phyloP scores from a whole-genome alignment of 2,329 filamentous ascomycete species.

The Exophiala mesophila region DNA sequence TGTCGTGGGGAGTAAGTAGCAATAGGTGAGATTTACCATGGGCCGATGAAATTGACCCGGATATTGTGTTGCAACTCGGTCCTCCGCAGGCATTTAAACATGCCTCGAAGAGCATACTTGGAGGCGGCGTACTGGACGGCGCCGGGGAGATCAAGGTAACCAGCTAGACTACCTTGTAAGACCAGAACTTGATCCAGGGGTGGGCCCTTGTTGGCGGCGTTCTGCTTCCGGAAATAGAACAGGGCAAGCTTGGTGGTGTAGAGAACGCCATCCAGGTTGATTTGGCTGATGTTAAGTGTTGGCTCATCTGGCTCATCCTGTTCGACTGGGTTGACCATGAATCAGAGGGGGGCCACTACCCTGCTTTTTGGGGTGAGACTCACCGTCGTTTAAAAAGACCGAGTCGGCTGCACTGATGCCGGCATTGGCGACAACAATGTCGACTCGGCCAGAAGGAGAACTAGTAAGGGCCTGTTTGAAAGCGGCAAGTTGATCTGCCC shows the following conservation, averaged over 20 bases:
- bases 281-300: constrained; percentile 32
- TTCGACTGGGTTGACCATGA: constrained; percentile 43
- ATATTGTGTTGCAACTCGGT: constrained; percentile 35
- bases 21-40: constrained; percentile 33
- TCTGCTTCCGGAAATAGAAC: constrained; percentile 33
- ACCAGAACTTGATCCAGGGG: constrained; percentile 29
- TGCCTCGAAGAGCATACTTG: constrained; percentile 36
- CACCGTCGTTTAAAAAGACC: constrained; percentile 26
- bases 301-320: constrained; percentile 28
- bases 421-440: constrained; percentile 63
- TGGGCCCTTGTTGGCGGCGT: constrained; percentile 25
- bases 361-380: constrained; percentile 15
- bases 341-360: constrained; percentile 27
- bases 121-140: constrained; percentile 33
- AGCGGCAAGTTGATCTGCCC: constrained; percentile 59
- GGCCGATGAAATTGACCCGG: constrained; percentile 36
- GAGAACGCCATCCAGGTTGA: constrained; percentile 21
- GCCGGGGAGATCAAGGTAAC: constrained; percentile 32
- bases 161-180: constrained; percentile 34
- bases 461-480: constrained; percentile 55
- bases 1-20: no score
- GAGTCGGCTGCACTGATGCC: constrained; percentile 49
- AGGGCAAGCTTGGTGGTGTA: constrained; percentile 25
- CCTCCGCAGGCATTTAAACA: constrained; percentile 35
- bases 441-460: constrained; percentile 53